phyloP scores from a whole-genome alignment of 2,329 filamentous ascomycete genomes.

The Rhexocercosporidium sp. region DNA sequence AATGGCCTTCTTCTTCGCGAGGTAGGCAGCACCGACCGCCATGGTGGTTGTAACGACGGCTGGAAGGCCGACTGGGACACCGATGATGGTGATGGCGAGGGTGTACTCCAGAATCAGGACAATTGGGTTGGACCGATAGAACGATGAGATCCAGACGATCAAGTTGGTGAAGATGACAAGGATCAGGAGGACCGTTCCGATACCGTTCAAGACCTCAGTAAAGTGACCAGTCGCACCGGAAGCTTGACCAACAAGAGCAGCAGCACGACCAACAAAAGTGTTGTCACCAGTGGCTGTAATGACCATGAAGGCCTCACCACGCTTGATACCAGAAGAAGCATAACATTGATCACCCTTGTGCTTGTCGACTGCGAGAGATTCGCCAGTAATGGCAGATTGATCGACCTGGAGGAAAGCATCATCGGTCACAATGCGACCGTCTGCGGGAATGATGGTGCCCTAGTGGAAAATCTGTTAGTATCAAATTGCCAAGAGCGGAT shows the following conservation, averaged over 20 bases:
- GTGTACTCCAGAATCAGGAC: constrained; percentile 83
- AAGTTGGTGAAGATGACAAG: constrained; percentile 82
- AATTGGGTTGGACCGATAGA: constrained; percentile 85
- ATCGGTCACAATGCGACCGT: constrained; percentile 84
- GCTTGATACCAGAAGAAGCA: constrained; percentile 87
- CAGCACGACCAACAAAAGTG: constrained; percentile 88
- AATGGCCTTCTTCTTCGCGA: constrained; percentile 91
- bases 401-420: constrained; percentile 88
- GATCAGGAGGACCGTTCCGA: constrained; percentile 79
- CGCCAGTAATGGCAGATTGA: constrained; percentile 89
- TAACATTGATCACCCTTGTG: constrained; percentile 81
- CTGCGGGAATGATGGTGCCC: constrained; percentile 89
- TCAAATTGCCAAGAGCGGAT: neutral
- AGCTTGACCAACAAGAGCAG: constrained; percentile 82
- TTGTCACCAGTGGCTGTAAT: constrained; percentile 86
- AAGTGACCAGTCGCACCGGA: constrained; percentile 81
- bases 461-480: constrained; percentile 34
- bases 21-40: constrained; percentile 90
- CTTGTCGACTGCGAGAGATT: constrained; percentile 91
- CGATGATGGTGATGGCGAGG: constrained; percentile 87
- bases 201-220: constrained; percentile 87
- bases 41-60: constrained; percentile 94
- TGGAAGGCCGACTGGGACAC: constrained; percentile 91
- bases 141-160: constrained; percentile 83
- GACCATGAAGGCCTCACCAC: constrained; percentile 84